phyloP scores from a whole-genome alignment of 2,329 filamentous ascomycete genomes.

The Talaromyces verruculosus region DNA sequence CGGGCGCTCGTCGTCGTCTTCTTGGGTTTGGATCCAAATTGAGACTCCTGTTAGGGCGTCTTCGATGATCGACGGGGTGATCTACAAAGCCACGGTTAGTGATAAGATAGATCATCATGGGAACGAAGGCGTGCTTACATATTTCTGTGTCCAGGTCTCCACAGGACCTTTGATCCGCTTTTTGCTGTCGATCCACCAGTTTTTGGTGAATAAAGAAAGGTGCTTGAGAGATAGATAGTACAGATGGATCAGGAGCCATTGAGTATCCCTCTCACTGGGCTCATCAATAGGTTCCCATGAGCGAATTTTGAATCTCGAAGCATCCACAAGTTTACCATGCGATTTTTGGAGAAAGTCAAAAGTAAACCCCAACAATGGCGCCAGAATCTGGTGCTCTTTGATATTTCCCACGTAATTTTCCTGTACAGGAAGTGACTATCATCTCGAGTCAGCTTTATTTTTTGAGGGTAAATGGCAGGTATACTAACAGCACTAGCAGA shows the following conservation, averaged over 20 bases:
- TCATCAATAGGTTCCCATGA: conserved; percentile 62
- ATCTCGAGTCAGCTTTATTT: conserved; percentile 28
- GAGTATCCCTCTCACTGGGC: conserved; percentile 68
- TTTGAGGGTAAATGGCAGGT: not conserved
- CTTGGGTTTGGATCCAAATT: conserved; percentile 46
- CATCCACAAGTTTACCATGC: conserved; percentile 67
- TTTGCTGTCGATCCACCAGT: conserved; percentile 80
- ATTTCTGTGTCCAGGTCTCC: conserved; percentile 80
- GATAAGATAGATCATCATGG: not conserved
- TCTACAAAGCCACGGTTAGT: conserved; percentile 27
- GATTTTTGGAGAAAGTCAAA: conserved; percentile 84
- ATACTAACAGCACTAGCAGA: conserved; percentile 59
- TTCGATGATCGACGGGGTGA: conserved; percentile 44
- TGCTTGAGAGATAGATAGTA: conserved; percentile 81
- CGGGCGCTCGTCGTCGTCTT: conserved; percentile 52
- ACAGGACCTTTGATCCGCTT: conserved; percentile 77
- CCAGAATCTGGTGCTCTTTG: conserved; percentile 69
- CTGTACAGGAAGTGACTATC: conserved; percentile 73
- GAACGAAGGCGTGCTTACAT: conserved; percentile 54
- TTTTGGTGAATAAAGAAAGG: conserved; percentile 73
- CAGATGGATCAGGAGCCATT: conserved; percentile 80
- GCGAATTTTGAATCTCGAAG: conserved; percentile 68
- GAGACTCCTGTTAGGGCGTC: conserved; percentile 42
- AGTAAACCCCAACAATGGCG: conserved; percentile 70
- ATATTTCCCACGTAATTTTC: conserved; percentile 77